Conservation (phyloP, 2,329 filamentous ascomycete genomes). For the Colletotrichum spaethianum region DNA sequence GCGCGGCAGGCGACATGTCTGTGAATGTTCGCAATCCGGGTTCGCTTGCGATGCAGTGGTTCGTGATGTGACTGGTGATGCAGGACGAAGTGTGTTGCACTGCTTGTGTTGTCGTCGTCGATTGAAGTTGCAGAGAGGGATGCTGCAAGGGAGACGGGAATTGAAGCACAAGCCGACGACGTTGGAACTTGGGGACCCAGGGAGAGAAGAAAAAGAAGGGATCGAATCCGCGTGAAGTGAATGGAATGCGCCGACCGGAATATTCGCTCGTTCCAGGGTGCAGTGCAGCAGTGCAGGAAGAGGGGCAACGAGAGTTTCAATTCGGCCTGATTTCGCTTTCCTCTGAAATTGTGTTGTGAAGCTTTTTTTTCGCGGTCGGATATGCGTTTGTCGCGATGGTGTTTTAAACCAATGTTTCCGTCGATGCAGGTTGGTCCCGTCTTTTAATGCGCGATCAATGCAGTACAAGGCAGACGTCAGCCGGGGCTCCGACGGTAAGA, state of each 20-base stretch:
- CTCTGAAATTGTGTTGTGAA: not conserved
- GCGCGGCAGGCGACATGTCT: constrained; percentile 32
- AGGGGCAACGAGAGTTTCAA: not conserved
- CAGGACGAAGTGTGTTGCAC: not conserved
- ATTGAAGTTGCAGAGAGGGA: not conserved
- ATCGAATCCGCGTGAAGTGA: constrained; percentile 6
- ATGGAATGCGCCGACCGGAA: not conserved
- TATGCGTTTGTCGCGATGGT: constrained; percentile 38
- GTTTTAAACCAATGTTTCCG: constrained; percentile 39
- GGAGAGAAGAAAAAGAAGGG: not conserved
- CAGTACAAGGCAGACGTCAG: constrained; percentile 15
- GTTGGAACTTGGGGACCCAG: constrained; percentile 7
- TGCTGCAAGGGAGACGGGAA: constrained; percentile 2
- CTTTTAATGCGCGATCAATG: constrained; percentile 19
- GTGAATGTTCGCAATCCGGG: not conserved
- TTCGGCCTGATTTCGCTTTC: not conserved
- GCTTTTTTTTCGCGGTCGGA: constrained; percentile 29
- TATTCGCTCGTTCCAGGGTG: not conserved
- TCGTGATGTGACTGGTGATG: not conserved
- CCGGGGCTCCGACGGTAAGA: not conserved
- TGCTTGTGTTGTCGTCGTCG: not conserved
- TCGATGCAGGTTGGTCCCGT: constrained; percentile 27
- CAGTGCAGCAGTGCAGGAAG: too few relatives aligned
- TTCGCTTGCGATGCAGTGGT: not conserved
- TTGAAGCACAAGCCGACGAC: constrained; percentile 19